Conservation (phyloP, 176 grass and related monocot species). For the Rhynchospora pubera region DNA sequence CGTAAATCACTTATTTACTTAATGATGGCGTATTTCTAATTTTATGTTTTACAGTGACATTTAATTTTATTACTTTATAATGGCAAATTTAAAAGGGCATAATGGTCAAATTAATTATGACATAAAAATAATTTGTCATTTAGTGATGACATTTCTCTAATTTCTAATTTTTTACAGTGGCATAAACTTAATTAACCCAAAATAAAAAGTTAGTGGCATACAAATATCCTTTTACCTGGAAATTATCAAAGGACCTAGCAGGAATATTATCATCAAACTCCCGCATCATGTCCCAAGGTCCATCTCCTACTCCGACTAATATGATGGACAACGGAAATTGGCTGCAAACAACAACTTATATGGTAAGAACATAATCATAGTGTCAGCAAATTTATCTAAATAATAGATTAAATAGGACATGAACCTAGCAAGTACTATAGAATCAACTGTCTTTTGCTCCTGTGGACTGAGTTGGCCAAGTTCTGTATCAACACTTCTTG, state of each 20-base stretch:
- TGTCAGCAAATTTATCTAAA: not conserved
- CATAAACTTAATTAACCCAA: not conserved
- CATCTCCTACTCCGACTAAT: slow-evolving; percentile 49
- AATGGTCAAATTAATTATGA: no score
- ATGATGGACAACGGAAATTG: slow-evolving; percentile 39
- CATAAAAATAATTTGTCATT: no score
- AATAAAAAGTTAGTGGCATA: not conserved
- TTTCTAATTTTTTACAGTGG: no score
- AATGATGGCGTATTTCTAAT: no score
- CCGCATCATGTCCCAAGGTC: slow-evolving; percentile 44
- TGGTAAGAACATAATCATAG: slow-evolving; percentile 1
- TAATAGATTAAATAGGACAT: not conserved
- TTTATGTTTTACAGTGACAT: no score
- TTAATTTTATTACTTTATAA: no score
- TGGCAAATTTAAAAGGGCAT: no score
- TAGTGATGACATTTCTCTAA: no score
- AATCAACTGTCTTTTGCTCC: slow-evolving; percentile 39
- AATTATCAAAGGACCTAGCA: slow-evolving; percentile 44
- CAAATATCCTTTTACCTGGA: slow-evolving; percentile 27
- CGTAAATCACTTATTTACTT: no score
- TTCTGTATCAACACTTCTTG: slow-evolving; percentile 38
- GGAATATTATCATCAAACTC: slow-evolving; percentile 50
- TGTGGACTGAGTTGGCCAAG: slow-evolving; percentile 32
- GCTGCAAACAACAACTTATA: slow-evolving; percentile 23
- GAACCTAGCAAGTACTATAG: slow-evolving; percentile 41